Evolutionary conservation across 1,139 yeast species (phyloP).

Genomic region (Ogataea hybrid): DNA sequence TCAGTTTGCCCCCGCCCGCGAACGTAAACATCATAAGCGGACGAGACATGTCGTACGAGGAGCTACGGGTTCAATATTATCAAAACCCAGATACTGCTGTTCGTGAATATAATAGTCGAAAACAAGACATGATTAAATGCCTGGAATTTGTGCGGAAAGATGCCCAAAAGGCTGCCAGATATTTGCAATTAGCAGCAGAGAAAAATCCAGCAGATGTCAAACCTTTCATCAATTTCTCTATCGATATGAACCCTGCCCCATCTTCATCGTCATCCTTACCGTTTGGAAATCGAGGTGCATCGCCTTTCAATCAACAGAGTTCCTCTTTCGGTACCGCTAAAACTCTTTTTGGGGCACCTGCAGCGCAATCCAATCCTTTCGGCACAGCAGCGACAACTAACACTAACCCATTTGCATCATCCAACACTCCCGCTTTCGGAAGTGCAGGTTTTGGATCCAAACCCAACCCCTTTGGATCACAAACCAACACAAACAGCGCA

Average conservation of each 20-base stretch:
- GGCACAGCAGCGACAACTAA: constrained; percentile 3
- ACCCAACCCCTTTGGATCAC: constrained; percentile 8
- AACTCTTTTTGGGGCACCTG: constrained; percentile 14
- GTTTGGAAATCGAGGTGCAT: constrained; percentile 2
- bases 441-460: constrained; percentile 15
- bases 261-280: neutral
- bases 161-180: constrained; percentile 53
- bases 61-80: constrained; percentile 46
- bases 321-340: neutral
- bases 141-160: constrained; percentile 39
- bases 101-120: constrained; percentile 40
- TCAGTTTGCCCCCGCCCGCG: constrained; percentile 39
- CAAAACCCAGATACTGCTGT: constrained; percentile 45
- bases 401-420: constrained; percentile 15
- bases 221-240: constrained; percentile 41
- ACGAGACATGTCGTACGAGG: constrained; percentile 59
- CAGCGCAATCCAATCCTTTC: constrained; percentile 11
- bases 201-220: constrained; percentile 31
- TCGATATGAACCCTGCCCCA: constrained; percentile 22
- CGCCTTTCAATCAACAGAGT: neutral
- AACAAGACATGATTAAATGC: constrained; percentile 48
- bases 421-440: constrained; percentile 15
- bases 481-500: neutral
- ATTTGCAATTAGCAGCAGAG: constrained; percentile 48
- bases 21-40: constrained; percentile 45